Percentiles rank a stretch among this genome's conserved stretches.
phyloP scores from a whole-genome alignment of 2,329 filamentous ascomycete genomes.

The Phoma sp. region DNA sequence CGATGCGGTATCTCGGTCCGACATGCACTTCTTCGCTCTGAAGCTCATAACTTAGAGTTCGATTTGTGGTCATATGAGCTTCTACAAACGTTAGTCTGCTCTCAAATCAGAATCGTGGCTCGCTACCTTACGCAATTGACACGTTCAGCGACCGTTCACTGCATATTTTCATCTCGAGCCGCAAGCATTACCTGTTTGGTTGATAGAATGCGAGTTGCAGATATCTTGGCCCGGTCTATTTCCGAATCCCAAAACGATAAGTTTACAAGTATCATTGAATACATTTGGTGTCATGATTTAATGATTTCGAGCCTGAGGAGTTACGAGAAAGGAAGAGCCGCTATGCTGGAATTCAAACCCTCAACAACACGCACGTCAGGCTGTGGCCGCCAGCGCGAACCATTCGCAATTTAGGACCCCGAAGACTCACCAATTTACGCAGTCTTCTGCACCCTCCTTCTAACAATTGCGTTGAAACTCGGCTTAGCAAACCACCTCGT shows the following conservation, averaged over 20 bases:
- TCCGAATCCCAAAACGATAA: background rate
- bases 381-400: no score
- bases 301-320: background rate
- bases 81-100: background rate
- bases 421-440: background rate
- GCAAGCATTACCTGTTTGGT: slow-evolving; percentile 9
- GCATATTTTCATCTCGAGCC: background rate
- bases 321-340: background rate
- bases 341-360: background rate
- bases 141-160: background rate
- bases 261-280: background rate
- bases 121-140: background rate
- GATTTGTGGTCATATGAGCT: background rate
- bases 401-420: no score
- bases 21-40: background rate
- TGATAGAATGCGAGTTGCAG: slow-evolving; percentile 10
- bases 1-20: slow-evolving; percentile 18
- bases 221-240: background rate
- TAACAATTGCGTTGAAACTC: slow-evolving; percentile 1
- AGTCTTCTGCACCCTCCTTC: background rate
- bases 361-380: no score
- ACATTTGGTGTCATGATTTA: no score
- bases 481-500: slow-evolving; percentile 19
- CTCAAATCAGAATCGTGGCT: background rate
- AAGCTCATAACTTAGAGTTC: no score